phyloP scores from a whole-genome alignment of 129 eudicot species.

The Glebionis coronaria region DNA sequence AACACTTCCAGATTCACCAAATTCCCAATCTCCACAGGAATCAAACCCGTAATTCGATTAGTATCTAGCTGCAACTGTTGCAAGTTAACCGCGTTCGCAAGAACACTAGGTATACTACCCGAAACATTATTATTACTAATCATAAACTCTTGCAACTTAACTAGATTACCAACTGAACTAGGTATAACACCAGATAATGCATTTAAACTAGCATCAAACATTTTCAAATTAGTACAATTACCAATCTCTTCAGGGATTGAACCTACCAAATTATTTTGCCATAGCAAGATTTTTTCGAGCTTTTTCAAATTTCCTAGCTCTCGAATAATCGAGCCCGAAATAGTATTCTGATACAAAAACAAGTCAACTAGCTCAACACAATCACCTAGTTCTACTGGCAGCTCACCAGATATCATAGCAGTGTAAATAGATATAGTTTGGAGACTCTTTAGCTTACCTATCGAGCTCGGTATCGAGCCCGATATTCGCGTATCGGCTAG shows the following conservation, averaged over 20 bases:
- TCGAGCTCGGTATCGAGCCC: slow-evolving; percentile 51
- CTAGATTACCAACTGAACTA: slow-evolving; percentile 46
- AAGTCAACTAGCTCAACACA: slow-evolving; percentile 55
- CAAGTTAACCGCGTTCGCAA: slow-evolving; percentile 49
- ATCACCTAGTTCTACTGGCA: slow-evolving; percentile 60
- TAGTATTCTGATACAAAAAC: slow-evolving; percentile 55
- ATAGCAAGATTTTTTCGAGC: slow-evolving; percentile 52
- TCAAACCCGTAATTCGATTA: slow-evolving; percentile 56
- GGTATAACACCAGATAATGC: slow-evolving; percentile 58
- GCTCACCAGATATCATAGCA: slow-evolving; percentile 59
- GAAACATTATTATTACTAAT: slow-evolving; percentile 57
- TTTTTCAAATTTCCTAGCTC: slow-evolving; percentile 51
- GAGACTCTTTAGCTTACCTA: slow-evolving; percentile 56
- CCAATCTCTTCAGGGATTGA: slow-evolving; percentile 65
- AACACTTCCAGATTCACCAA: slow-evolving; percentile 49
- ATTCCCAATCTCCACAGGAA: slow-evolving; percentile 49
- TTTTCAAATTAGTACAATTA: slow-evolving; percentile 47
- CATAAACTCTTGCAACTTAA: slow-evolving; percentile 59
- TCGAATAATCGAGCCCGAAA: slow-evolving; percentile 51
- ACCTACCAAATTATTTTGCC: slow-evolving; percentile 64
- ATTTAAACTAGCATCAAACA: slow-evolving; percentile 61
- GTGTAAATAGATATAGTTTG: slow-evolving; percentile 63
- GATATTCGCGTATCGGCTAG: slow-evolving; percentile 59
- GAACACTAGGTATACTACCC: slow-evolving; percentile 52
- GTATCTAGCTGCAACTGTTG: slow-evolving; percentile 68